Base-by-base conservation (phyloP, 2,329 filamentous ascomycete genomes). In the Monosporascus sp. region DNA sequence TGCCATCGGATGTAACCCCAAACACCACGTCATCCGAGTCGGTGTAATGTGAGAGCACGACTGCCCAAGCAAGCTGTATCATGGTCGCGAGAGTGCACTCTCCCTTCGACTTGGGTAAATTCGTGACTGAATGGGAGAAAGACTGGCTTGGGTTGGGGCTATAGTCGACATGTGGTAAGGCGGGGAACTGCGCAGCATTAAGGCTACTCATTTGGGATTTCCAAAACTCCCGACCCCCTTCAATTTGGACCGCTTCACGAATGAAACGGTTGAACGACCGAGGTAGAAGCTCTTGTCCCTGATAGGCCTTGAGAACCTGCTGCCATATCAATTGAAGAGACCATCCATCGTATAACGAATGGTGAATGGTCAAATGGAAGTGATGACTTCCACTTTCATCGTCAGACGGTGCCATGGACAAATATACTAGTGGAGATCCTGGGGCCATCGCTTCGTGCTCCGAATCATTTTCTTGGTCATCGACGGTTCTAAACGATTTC, bases 1-100 rank as follows among this genome's bases (percentile, higher is more conserved):
- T 67, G 14, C 74, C 74, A 2, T 70, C 70, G 14, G 74, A 61
- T 0, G 71, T 74, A 55, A 70, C 69, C 3, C 74, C 74, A 50
- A 76, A 75, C 7, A 72, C 58, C 20, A 74, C 67, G 49, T 76
- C 72, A 7, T 63, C 50, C 17, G 67, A 62, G 7, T 65, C 66
- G 41, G 71, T 65, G 48, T 72, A 72, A 5, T 68, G 55, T 1
- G 68, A 65, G 1, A 68, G 62, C 0, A 74, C 62, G 7, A 75
- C 54, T 5, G 71, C 70, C 72, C 72, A 75, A 1, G 72, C 71
- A 26, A 68, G 68, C 38, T 71, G 66, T 37, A 76, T 67, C 24
- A 71, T 61, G 5, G 69, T 72, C 3, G 73, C 68, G 5, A 71
- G 58, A 0, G 72, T 74, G 37, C 8, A 26, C 26, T 26, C 26